phyloP scores from a whole-genome alignment of 805 yeast species.

The Metschnikowia cerradonensis region DNA sequence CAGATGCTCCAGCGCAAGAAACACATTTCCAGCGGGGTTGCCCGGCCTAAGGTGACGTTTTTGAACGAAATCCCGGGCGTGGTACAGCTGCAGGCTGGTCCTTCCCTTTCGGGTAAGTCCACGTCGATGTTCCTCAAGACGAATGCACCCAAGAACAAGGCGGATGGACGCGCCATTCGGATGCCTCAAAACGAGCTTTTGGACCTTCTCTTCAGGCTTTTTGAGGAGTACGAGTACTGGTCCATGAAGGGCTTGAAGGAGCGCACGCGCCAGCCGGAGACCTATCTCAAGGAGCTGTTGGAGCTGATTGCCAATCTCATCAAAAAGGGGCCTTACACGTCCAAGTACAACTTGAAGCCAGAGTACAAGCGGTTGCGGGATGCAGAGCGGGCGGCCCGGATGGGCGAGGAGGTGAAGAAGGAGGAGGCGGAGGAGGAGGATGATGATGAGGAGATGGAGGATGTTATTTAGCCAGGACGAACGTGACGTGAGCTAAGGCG shows the following conservation, averaged over 20 bases:
- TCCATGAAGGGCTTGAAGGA: slow-evolving; percentile 90
- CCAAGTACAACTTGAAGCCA: slow-evolving; percentile 83
- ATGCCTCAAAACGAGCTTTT: slow-evolving; percentile 90
- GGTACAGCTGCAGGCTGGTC: slow-evolving; percentile 80
- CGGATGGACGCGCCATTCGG: slow-evolving; percentile 85
- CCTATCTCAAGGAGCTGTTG: slow-evolving; percentile 82
- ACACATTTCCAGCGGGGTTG: slow-evolving; percentile 44
- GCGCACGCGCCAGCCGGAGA: slow-evolving; percentile 93
- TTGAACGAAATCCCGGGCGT: slow-evolving; percentile 83
- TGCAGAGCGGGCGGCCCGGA: slow-evolving; percentile 65
- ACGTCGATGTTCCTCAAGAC: slow-evolving; percentile 62
- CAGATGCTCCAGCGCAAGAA: slow-evolving; percentile 52
- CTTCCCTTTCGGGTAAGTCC: slow-evolving; percentile 65
- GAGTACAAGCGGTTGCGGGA: slow-evolving; percentile 81
- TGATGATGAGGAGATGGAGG: slow-evolving; percentile 55
- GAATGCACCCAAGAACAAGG: slow-evolving; percentile 40
- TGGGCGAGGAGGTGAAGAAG: slow-evolving; percentile 40
- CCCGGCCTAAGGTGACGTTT: slow-evolving; percentile 62
- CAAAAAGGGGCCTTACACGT: slow-evolving; percentile 93
- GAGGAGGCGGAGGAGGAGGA: slow-evolving; percentile 38
- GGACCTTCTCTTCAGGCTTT: slow-evolving; percentile 81
- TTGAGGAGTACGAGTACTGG: slow-evolving; percentile 97
- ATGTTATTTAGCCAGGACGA: slow-evolving; percentile 11
- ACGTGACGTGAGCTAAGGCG: no score
- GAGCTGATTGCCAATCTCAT: slow-evolving; percentile 86